Evolutionary conservation across 23 red algal species (phyloP).

Genomic region (Gracilariopsis chorda): DNA sequence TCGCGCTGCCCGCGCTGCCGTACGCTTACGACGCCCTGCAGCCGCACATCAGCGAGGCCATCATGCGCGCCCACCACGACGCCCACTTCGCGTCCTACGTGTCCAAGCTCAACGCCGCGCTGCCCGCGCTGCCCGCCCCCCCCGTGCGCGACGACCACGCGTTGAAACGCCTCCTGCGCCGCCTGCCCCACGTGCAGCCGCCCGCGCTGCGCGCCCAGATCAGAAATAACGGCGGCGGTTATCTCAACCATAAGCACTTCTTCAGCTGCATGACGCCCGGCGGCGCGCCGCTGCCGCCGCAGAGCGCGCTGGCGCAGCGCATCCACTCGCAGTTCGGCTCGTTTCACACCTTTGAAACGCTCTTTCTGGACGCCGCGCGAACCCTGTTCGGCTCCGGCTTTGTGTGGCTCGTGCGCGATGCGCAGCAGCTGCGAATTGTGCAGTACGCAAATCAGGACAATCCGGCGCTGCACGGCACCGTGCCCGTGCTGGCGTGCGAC

Average conservation of each 20-base stretch:
- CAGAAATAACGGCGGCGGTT: slow-evolving; percentile 86
- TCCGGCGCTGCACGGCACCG: neutral
- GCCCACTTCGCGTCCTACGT: slow-evolving; percentile 85
- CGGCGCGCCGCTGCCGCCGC: neutral
- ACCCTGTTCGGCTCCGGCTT: slow-evolving; percentile 84
- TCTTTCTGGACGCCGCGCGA: slow-evolving; percentile 69
- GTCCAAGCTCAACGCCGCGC: slow-evolving; percentile 75
- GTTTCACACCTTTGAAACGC: slow-evolving; percentile 44
- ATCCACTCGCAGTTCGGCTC: slow-evolving; percentile 68
- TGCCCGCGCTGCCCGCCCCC: neutral
- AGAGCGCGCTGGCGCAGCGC: slow-evolving; percentile 49
- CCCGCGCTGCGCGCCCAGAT: slow-evolving; percentile 22
- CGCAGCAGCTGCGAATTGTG: neutral
- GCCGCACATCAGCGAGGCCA: slow-evolving; percentile 69
- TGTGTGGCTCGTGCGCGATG: slow-evolving; percentile 66
- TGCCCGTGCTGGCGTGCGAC: neutral
- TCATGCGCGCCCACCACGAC: slow-evolving; percentile 81
- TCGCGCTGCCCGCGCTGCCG: slow-evolving; percentile 72
- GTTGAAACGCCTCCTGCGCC: neutral
- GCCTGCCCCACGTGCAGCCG: neutral
- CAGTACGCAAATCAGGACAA: slow-evolving; percentile 59
- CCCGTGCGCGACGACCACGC: neutral
- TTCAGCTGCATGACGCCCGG: slow-evolving; percentile 57
- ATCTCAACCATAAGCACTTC: slow-evolving; percentile 86
- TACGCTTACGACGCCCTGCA: slow-evolving; percentile 88